A percentile compares a stretch with the other conserved stretches of the same genome.
These are phyloP conservation scores for Phytophthora citricola DNA, from an alignment of 352 stramenopile species.

Conservation along the genomic window DNA sequence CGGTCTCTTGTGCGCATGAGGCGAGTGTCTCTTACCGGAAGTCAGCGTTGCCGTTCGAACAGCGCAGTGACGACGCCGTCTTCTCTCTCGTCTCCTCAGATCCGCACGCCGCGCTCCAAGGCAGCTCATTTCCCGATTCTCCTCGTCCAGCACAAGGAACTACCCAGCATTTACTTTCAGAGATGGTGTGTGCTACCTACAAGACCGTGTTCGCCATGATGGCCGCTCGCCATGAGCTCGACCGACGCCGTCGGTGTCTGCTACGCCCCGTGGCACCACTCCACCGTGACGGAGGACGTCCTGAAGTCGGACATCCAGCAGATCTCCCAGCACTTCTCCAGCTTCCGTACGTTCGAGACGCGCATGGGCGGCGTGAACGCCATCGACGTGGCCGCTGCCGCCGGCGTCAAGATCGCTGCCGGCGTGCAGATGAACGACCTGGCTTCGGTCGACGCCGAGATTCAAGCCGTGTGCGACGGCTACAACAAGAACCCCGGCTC, in stretches of 20 bases:
- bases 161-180: slow-evolving; percentile 12
- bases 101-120: not conserved
- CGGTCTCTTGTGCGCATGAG: slow-evolving; percentile 17
- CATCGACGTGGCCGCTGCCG: slow-evolving; percentile 46
- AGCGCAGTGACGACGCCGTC: slow-evolving; percentile 17
- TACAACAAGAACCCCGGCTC: slow-evolving; percentile 39
- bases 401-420: slow-evolving; percentile 60
- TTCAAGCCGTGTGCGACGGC: slow-evolving; percentile 65
- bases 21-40: slow-evolving; percentile 38
- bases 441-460: slow-evolving; percentile 46
- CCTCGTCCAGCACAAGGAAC: slow-evolving; percentile 39
- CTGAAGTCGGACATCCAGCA: slow-evolving; percentile 41
- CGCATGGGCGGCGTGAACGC: slow-evolving; percentile 59
- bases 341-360: slow-evolving; percentile 76
- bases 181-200: slow-evolving; percentile 49
- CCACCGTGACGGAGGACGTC: slow-evolving; percentile 37
- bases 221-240: slow-evolving; percentile 28
- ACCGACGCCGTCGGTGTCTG: slow-evolving; percentile 43
- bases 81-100: slow-evolving; percentile 26
- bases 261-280: slow-evolving; percentile 73
- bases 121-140: slow-evolving; percentile 39
- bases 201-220: slow-evolving; percentile 44
- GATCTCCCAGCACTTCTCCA: slow-evolving; percentile 56
- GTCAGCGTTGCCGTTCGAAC: slow-evolving; percentile 34
- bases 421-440: slow-evolving; percentile 71